Evolutionary conservation across 2,329 filamentous ascomycete species (phyloP), one percentile per base, ranked within the genome.

Genomic region (Penicillium freii): DNA sequence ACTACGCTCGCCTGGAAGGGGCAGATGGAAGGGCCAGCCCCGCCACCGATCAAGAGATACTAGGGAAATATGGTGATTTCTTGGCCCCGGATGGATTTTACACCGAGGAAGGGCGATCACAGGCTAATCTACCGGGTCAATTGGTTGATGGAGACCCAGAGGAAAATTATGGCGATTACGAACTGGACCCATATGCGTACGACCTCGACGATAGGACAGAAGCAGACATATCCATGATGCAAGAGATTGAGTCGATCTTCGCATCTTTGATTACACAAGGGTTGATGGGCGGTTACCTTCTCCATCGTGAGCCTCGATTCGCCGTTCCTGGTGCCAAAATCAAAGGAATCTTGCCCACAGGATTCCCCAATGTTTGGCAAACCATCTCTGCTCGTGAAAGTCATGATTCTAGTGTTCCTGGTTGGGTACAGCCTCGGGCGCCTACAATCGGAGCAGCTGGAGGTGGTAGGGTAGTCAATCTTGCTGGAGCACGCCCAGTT

Each of bases 281-380:
- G 0, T 78, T 96, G 25, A 80, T 97, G 70, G 86, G 88, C 64
- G 93, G 92, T 1, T 97, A 92, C 69, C 83, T 97, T 29, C 90
- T 89, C 17, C 91, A 95, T 67, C 83, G 83, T 27, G 86, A 87
- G 68, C 83, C 83, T 43, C 87, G 89, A 48, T 92, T 97, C 68
- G 92, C 91, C 13, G 90, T 97, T 43, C 85, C 89, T 51, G 92
- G 92, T 3, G 86, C 89, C 25, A 70, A 73, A 42, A 50, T 71
- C 25, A 71, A 73, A 5, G 75, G 75, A 8, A 75, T 78, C 4
- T 57, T 77, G 27, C 71, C 74, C 0, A 78, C 76, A 2, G 77
- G 77, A 1, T 97, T 93, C 78, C 92, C 92, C 1, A 79, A 78
- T 43, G 85, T 90, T 1, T 91, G 87, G 82, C 80, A 85, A 56